Evolutionary conservation across 129 eudicot genomes (phyloP).

Genomic region (Dittrichia graveolens): DNA sequence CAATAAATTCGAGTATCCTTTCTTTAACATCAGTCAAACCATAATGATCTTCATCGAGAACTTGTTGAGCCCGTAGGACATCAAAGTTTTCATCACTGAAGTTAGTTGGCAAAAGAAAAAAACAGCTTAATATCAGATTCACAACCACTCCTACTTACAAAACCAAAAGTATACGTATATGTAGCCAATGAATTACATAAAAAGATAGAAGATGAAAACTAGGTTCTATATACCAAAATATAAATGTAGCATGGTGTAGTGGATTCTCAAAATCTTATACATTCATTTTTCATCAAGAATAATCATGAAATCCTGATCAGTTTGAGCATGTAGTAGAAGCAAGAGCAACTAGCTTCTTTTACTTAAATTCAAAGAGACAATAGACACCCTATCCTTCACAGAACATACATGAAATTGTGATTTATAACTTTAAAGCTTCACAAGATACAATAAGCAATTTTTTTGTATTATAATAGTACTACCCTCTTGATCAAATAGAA

Average conservation of each 20-base stretch:
- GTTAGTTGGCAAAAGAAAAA: conserved; percentile 1
- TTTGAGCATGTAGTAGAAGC: neutral
- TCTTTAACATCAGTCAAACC: conserved; percentile 93
- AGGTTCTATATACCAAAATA: neutral
- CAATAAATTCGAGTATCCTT: conserved; percentile 96
- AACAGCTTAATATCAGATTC: conserved; percentile 16
- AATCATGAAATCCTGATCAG: neutral
- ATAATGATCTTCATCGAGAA: conserved; percentile 97
- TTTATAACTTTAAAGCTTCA: neutral
- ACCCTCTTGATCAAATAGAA: neutral
- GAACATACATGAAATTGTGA: conserved; percentile 12
- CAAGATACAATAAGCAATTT: neutral
- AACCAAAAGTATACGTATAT: conserved; percentile 16
- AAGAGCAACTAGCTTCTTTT: conserved; percentile 5
- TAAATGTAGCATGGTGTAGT: conserved; percentile 23
- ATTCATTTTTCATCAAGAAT: neutral
- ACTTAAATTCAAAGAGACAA: conserved; percentile 1
- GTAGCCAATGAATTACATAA: conserved; percentile 6
- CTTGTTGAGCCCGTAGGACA: conserved; percentile 74
- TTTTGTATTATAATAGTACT: neutral
- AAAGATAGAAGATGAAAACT: neutral
- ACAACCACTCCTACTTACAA: conserved; percentile 20
- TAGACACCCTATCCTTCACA: neutral
- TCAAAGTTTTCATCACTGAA: conserved; percentile 96
- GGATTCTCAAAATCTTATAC: neutral